Evolutionary conservation across 225 moss, liverwort and hornwort species (phyloP), one percentile per base, ranked within the genome.

Genomic region (Straminergon stramineum): DNA sequence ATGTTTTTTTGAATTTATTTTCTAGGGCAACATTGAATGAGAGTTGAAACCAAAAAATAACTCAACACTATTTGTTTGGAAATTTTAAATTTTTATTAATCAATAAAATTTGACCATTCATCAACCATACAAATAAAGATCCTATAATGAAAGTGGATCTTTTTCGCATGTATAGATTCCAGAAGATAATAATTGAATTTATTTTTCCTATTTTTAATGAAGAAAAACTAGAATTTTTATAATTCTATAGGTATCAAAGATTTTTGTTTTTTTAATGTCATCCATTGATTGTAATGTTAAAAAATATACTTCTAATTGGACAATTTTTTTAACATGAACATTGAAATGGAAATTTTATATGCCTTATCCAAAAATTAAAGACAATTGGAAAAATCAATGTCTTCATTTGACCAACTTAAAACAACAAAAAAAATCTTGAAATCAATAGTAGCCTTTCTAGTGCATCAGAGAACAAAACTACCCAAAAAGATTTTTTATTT

Each of bases 161-260:
- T 32, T 32, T 53, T 35, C 0, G 1, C 0, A 0, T 31, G 7
- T 32, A 5, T 31, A 15, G 22, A 37, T 78, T 55, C 55, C 4
- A 35, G 5, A 55, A 55, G 2, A 55, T 37, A 35, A 23, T 5
- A 55, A 37, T 23, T 35, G 5, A 14, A 0, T 15, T 55, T 15
- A 35, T 20, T 34, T 77, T 15, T 35, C 3, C 15, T 53, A 21
- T 77, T 76, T 48, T 53, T 13, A 9, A 31, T 75, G 8, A 12
- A 32, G 6, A 11, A 51, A 19, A 51, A 1, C 2, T 0, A 19
- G 4, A 19, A 21, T 20, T 11, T 13, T 21, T 1, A 13, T 32
- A 34, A 52, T 0, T 34, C 0, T 19, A 0, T 52, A 13, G 21
- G 52, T 34, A 13, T 34, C 2, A 75, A 12, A 20, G 75, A 51